Evolutionary conservation across 805 yeast species (phyloP), one percentile per base, ranked within the genome.

Genomic region (Pichia manshurica): DNA sequence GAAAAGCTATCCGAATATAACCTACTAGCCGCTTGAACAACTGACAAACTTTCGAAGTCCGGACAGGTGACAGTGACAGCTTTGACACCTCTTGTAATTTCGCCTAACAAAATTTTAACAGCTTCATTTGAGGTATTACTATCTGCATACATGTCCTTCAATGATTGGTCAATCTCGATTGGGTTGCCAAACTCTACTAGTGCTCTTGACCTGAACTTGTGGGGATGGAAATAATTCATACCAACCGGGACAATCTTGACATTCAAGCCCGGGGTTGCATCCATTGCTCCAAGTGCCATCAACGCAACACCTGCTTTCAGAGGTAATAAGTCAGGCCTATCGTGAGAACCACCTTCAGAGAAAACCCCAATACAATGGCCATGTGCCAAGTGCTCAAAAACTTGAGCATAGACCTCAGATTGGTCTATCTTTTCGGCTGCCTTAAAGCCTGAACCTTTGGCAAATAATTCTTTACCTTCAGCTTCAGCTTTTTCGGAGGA

Each of bases 311-410:
- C 99, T 1, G 98, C 96, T 62, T 93, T 91, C 56, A 91, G 71
- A 0, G 99, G 99, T 44, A 91, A 73, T 56, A 91, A 67, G 53
- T 88, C 95, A 0, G 98, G 82, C 55, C 99, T 75, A 64, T 91
- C 99, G 60, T 91, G 99, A 12, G 96, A 88, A 1, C 99, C 99
- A 50, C 99, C 99, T 70, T 93, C 99, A 8, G 99, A 97, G 69
- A 89, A 93, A 39, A 93, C 87, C 10, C 98, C 98, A 32, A 93
- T 68, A 53, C 95, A 87, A 48, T 86, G 79, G 37, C 93, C 89
- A 50, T 79, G 75, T 17, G 87, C 76, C 53, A 93, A 73, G 63
- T 88, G 96, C 43, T 82, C 79, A 63, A 90, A 93, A 3, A 93
- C 98, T 53, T 77, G 74, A 46, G 84, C 78, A 65, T 88, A 93